A percentile compares a stretch with the other conserved stretches of the same genome.
Conservation (phyloP, 148 eudicot genomes). For the Camellia granthamiana region DNA sequence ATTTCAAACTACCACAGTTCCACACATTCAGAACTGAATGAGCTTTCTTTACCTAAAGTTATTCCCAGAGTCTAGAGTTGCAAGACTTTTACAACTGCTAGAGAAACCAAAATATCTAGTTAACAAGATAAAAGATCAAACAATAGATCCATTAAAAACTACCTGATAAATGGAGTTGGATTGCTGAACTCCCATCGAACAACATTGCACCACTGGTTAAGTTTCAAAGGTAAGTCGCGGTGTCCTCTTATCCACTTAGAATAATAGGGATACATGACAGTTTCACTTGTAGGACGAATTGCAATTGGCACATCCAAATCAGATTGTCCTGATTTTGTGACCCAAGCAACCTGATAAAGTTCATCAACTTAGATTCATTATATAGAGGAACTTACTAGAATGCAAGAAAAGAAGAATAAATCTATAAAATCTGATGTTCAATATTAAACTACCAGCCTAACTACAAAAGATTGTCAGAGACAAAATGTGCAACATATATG, state of each 20-base stretch:
- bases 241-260: constrained; percentile 99
- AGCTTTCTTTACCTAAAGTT: not conserved
- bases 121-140: not conserved
- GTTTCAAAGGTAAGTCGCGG: constrained; percentile 88
- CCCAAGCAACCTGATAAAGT: constrained; percentile 90
- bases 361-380: not conserved
- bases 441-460: not conserved
- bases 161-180: constrained; percentile 99
- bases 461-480: not conserved
- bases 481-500: not conserved
- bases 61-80: not conserved
- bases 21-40: not conserved
- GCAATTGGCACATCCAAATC: constrained; percentile 92
- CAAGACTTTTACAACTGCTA: not conserved
- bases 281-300: constrained; percentile 99
- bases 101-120: not conserved
- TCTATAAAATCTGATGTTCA: not conserved
- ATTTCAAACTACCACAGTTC: not conserved
- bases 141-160: constrained; percentile 1
- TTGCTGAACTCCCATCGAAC: constrained; percentile 99
- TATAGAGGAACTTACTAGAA: not conserved
- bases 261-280: constrained; percentile 97
- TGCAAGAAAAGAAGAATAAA: not conserved
- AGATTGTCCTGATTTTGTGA: constrained; percentile 87
- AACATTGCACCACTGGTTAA: constrained; percentile 99